Conservation (phyloP, 192 early-diverging fungal genomes). For the Coemansia sp. region DNA sequence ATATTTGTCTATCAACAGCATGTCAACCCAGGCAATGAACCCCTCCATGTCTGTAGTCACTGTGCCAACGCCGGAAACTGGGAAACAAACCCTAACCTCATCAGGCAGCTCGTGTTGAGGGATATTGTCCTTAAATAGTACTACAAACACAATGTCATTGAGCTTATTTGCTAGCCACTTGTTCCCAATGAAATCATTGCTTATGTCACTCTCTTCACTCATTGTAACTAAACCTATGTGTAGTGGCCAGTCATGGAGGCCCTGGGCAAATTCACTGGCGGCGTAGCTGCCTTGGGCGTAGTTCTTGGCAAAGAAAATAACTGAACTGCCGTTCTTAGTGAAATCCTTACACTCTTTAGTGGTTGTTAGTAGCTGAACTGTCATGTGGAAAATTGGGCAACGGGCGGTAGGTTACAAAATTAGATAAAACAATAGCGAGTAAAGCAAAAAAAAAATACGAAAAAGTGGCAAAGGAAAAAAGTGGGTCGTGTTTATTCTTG, state of each 20-base stretch:
- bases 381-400: not conserved
- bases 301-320: not conserved
- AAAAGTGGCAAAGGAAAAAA: not conserved
- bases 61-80: not conserved
- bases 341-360: not conserved
- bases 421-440: not conserved
- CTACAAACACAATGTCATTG: not conserved
- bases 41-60: not conserved
- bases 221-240: not conserved
- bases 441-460: not conserved
- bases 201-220: not conserved
- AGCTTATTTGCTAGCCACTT: not conserved
- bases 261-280: not conserved
- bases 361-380: not conserved
- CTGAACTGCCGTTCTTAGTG: not conserved
- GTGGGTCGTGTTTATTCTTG: not conserved
- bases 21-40: not conserved
- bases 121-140: not conserved
- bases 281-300: not conserved
- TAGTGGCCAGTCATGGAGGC: not conserved
- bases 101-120: not conserved
- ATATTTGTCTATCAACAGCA: not conserved
- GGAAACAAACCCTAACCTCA: not conserved
- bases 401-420: not conserved
- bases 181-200: not conserved